phyloP scores from a whole-genome alignment of 2,329 filamentous ascomycete genomes.

The Xylariaceae sp. region DNA sequence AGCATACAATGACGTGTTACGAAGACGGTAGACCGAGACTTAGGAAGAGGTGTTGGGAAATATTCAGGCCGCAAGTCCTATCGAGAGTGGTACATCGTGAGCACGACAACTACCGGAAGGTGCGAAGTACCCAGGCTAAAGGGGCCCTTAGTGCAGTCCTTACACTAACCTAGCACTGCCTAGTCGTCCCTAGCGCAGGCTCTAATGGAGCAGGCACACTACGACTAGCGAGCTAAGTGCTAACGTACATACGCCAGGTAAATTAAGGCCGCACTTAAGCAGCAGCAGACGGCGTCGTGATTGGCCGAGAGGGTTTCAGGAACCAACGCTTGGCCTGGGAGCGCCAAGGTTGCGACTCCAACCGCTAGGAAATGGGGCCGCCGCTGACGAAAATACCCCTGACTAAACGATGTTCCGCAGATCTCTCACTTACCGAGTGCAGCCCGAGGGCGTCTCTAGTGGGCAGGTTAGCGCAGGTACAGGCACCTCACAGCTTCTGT shows the following conservation, averaged over 20 bases:
- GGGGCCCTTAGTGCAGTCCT: too few species aligned
- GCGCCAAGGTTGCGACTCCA: neutral
- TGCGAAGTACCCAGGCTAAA: too few species aligned
- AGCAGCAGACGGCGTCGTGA: conserved; percentile 1
- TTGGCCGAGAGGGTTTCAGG: conserved; percentile 16
- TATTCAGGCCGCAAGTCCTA: too few species aligned
- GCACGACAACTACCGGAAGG: too few species aligned
- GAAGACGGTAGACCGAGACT: too few species aligned
- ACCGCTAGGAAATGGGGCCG: conserved; percentile 1
- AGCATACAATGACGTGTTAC: too few species aligned
- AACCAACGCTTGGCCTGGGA: conserved; percentile 2
- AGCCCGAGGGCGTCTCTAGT: neutral
- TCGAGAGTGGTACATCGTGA: too few species aligned
- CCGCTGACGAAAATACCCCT: conserved; percentile 19
- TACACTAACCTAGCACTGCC: too few species aligned
- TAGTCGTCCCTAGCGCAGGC: too few species aligned
- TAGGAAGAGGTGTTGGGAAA: too few species aligned
- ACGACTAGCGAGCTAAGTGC: neutral
- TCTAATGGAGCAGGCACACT: too few species aligned
- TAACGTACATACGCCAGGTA: conserved; percentile 15
- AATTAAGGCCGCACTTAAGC: conserved; percentile 22
- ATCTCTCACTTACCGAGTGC: conserved; percentile 3
- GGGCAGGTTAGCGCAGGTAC: neutral
- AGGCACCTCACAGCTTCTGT: too few species aligned
- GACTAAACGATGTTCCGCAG: conserved; percentile 3